phyloP scores from a whole-genome alignment of 192 early-diverging fungal genomes.

The Glomus cerebriforme region DNA sequence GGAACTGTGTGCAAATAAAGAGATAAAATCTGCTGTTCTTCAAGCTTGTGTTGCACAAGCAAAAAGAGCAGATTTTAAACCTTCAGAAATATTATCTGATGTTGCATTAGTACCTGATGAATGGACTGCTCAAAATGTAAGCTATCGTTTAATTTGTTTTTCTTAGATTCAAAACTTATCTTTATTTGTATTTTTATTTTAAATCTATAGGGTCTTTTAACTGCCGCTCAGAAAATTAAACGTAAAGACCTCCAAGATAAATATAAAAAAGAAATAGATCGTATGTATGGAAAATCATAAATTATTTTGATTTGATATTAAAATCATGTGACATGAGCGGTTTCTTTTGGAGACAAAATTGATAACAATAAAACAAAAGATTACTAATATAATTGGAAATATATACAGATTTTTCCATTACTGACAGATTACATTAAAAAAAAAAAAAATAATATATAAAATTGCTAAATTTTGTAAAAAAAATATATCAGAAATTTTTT shows the following conservation, averaged over 20 bases:
- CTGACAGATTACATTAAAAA: too few relatives aligned
- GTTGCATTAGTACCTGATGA: conserved; percentile 72
- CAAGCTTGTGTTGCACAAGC: conserved; percentile 52
- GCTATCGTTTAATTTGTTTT: conserved; percentile 31
- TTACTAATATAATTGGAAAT: too few relatives aligned
- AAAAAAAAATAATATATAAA: too few relatives aligned
- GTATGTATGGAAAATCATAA: conserved; percentile 42
- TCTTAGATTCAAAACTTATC: background rate
- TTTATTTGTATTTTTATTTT: conserved; percentile 2
- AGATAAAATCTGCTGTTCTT: conserved; percentile 56
- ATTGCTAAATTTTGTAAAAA: too few relatives aligned
- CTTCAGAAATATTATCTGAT: conserved; percentile 70
- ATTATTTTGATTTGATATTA: background rate
- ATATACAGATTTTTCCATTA: too few relatives aligned
- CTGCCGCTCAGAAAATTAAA: conserved; percentile 95
- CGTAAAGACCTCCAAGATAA: conserved; percentile 73
- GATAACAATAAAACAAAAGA: too few relatives aligned
- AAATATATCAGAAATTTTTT: too few relatives aligned
- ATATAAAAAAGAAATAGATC: conserved; percentile 64
- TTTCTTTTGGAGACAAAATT: too few relatives aligned
- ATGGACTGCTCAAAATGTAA: conserved; percentile 89
- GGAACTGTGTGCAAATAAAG: conserved; percentile 52
- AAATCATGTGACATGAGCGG: background rate
- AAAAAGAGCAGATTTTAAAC: conserved; percentile 67
- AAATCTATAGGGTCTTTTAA: conserved; percentile 60